A percentile compares a stretch with the other conserved stretches of the same genome.
Evolutionary conservation across 768 basidiomycete species (phyloP).

Genomic region (Boletus vinaceobasis): DNA sequence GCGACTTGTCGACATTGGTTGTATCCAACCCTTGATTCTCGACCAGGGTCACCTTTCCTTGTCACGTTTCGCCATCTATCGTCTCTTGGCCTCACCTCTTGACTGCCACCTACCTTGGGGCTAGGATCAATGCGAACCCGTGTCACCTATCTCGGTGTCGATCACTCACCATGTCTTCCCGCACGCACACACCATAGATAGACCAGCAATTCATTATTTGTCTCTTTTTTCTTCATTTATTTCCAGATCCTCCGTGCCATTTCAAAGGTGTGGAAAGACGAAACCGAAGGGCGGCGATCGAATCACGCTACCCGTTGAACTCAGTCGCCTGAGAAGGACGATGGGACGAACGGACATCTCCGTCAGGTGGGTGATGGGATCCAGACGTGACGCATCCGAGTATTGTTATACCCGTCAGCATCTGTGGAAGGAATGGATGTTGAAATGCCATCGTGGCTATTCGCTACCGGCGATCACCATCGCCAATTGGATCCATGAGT

Average conservation of each 20-base stretch:
- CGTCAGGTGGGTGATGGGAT: not conserved
- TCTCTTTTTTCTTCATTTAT: not conserved
- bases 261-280: not conserved
- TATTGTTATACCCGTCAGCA: too few species aligned
- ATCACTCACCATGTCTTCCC: constrained; percentile 14
- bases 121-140: constrained; percentile 16
- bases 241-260: constrained; percentile 11
- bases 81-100: not conserved
- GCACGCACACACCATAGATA: constrained; percentile 13
- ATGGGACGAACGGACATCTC: not conserved
- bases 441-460: not conserved
- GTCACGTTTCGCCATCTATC: constrained; percentile 4
- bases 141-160: constrained; percentile 1
- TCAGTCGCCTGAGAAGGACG: not conserved
- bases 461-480: not conserved
- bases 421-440: too few species aligned
- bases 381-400: not conserved
- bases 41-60: constrained; percentile 2
- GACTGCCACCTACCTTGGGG: constrained; percentile 7
- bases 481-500: too few species aligned
- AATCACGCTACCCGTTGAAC: not conserved
- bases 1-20: constrained; percentile 4
- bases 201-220: not conserved
- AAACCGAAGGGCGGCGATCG: not conserved
- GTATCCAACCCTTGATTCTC: not conserved